Evolutionary conservation across 1,284 basidiomycete species (phyloP).

Genomic region (Tilletiopsis washingtonensis): DNA sequence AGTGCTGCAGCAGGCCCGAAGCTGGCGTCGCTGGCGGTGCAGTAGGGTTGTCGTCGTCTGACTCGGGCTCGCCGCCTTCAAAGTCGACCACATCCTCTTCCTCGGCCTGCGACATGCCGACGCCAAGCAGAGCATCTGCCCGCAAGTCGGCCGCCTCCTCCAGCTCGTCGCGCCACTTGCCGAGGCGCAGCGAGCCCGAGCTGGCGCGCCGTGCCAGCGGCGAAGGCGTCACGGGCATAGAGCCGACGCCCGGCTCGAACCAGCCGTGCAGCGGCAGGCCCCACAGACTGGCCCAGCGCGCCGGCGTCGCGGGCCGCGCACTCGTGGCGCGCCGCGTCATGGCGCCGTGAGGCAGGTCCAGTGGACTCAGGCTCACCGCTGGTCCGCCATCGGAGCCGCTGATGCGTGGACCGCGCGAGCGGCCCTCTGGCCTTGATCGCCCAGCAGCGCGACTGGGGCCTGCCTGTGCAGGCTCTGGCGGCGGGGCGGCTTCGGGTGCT

Average conservation of each 20-base stretch:
- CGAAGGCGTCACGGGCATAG: not conserved
- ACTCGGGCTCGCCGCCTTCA: constrained; percentile 9
- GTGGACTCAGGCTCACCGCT: not conserved
- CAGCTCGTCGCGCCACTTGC: not conserved
- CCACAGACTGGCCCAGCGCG: constrained; percentile 2
- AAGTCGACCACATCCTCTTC: constrained; percentile 10
- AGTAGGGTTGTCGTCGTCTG: constrained; percentile 9
- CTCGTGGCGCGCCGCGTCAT: too few relatives aligned
- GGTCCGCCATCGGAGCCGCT: not conserved
- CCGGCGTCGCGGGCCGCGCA: too few relatives aligned
- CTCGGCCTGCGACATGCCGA: constrained; percentile 12
- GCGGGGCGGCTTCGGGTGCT: too few relatives aligned
- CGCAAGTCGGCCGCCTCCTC: not conserved
- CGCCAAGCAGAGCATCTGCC: not conserved
- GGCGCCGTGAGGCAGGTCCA: too few relatives aligned
- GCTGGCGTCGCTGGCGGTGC: constrained; percentile 5
- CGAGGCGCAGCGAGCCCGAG: not conserved
- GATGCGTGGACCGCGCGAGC: too few relatives aligned
- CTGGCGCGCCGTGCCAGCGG: not conserved
- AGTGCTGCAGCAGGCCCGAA: not conserved
- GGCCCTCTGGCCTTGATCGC: not conserved
- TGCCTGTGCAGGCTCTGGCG: not conserved
- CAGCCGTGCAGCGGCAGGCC: not conserved
- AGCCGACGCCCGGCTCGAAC: not conserved
- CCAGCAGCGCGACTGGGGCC: not conserved